A percentile compares a stretch with the other conserved stretches of the same genome.
These are phyloP conservation scores for Vanrija pseudolonga DNA, from an alignment of 1,284 basidiomycete species.

Conservation along the genomic window DNA sequence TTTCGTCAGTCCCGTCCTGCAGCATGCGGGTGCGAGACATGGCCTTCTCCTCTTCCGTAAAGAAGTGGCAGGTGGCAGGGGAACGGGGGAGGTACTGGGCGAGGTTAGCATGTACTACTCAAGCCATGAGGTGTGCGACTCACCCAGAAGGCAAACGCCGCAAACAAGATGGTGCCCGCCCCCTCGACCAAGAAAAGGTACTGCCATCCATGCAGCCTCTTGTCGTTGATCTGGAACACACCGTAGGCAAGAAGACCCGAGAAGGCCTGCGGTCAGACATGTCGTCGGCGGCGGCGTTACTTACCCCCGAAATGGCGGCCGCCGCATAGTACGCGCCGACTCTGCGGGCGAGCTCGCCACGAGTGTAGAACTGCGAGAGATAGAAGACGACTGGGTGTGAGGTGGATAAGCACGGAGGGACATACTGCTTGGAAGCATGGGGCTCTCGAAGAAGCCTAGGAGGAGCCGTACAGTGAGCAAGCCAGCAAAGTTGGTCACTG, in stretches of 20 bases:
- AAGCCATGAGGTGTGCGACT: too few species aligned
- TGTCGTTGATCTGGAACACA: constrained; percentile 50
- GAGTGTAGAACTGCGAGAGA: constrained; percentile 54
- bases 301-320: too few species aligned
- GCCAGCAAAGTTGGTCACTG: constrained; percentile 19
- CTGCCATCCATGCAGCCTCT: constrained; percentile 53
- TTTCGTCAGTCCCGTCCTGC: constrained; percentile 53
- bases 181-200: constrained; percentile 57
- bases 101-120: too few species aligned
- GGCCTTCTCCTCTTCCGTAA: constrained; percentile 52
- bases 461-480: constrained; percentile 14
- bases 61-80: constrained; percentile 52
- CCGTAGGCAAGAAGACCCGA: constrained; percentile 53
- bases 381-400: constrained; percentile 18
- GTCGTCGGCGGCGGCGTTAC: constrained; percentile 47
- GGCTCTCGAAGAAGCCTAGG: constrained; percentile 16
- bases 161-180: constrained; percentile 44
- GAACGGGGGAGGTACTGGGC: constrained; percentile 52
- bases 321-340: constrained; percentile 56
- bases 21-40: constrained; percentile 53
- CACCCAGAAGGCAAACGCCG: constrained; percentile 49
- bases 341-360: constrained; percentile 55
- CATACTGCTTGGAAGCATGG: not conserved
- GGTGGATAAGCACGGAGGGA: too few species aligned
- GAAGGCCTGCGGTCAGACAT: constrained; percentile 35